Conservation (phyloP, 2,329 filamentous ascomycete species). For the Pseudopyricularia cyperi region DNA sequence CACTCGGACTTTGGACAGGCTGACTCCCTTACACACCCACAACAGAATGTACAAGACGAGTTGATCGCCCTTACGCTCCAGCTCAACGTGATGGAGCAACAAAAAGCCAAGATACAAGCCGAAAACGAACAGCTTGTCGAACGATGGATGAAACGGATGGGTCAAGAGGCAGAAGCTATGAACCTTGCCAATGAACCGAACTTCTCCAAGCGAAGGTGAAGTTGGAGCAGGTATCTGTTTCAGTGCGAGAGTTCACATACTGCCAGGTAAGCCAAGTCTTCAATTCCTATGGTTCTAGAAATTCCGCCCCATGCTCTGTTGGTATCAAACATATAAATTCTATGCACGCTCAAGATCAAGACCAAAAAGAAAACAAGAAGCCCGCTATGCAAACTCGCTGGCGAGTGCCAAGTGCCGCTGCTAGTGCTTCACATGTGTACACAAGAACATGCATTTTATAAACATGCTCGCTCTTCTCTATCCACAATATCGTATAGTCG, state of each 20-base stretch:
- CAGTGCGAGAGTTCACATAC: not conserved
- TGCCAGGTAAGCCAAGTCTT: not conserved
- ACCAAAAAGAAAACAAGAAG: not conserved
- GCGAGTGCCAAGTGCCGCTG: not conserved
- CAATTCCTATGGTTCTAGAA: not conserved
- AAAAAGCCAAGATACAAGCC: conserved; percentile 54
- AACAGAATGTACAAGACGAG: conserved; percentile 73
- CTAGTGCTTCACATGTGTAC: not conserved
- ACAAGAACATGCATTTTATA: not conserved
- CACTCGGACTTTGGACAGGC: no score
- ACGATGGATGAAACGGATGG: conserved; percentile 83
- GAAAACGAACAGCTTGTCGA: conserved; percentile 87
- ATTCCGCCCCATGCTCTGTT: not conserved
- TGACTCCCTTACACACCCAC: not conserved
- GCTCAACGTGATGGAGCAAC: conserved; percentile 73
- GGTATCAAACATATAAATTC: not conserved
- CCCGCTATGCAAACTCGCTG: not conserved
- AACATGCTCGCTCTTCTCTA: not conserved
- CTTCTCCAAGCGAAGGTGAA: conserved; percentile 10
- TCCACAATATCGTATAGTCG: not conserved
- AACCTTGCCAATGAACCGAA: conserved; percentile 50
- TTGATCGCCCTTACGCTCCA: conserved; percentile 79
- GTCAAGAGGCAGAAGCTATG: conserved; percentile 76
- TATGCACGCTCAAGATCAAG: not conserved
- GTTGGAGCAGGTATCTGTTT: not conserved